Base-by-base conservation (phyloP, 495 filamentous ascomycete genomes). In the Terfezia boudieri region DNA sequence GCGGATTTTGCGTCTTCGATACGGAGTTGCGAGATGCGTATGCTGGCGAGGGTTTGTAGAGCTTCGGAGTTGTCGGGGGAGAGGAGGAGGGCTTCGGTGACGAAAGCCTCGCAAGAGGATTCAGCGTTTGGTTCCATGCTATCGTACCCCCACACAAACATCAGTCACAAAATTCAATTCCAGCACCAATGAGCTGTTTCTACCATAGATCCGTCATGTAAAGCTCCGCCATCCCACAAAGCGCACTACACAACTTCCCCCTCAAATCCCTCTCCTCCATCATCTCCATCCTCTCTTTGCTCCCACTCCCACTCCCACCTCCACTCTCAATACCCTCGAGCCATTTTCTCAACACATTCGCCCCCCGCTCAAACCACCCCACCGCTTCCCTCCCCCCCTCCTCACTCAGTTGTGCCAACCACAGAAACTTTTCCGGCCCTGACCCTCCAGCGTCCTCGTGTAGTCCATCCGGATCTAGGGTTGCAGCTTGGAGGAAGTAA, bases 191-290 rank as follows among this genome's bases (percentile, higher is more conserved):
- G 41, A 14, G 41, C 17, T 46, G 41, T 8, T 16, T 0, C 61
- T 62, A 73, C 67, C 76, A 83, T 57, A 99, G 74, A 71, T 99
- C 92, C 35, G 87, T 96, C 92, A 99, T 99, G 66, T 94, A 96
- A 36, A 95, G 82, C 67, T 99, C 92, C 0, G 83, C 77, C 54
- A 94, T 79, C 2, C 81, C 83, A 67, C 92, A 96, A 32, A 99
- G 73, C 5, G 87, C 85, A 57, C 80, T 83, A 1, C 84, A 83
- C 38, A 96, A 69, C 64, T 89, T 86, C 51, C 67, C 71, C 62
- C 79, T 79, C 22, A 65, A 48, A 2, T 6, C 55, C 69, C 87
- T 84, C 62, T 90, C 82, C 17, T 72, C 73, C 23, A 79, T 56
- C 16, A 67, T 53, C 9, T 67, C 59, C 41, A 65, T 61, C 56